A percentile compares a stretch with the other conserved stretches of the same genome.
Evolutionary conservation across 192 early-diverging fungal genomes (phyloP).

Genomic region (Entomortierella beljakovae): DNA sequence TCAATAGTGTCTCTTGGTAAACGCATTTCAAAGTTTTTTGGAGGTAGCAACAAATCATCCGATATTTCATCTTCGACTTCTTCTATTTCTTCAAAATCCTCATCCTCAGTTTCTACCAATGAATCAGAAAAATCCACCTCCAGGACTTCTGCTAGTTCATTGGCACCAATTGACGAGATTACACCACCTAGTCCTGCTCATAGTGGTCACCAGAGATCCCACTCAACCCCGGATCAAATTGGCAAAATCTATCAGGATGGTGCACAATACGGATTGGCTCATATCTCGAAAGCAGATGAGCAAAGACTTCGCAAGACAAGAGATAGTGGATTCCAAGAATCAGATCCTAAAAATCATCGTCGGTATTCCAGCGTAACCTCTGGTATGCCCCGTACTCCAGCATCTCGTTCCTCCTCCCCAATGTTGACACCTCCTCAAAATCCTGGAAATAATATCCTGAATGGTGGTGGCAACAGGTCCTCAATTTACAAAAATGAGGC

Average conservation of each 20-base stretch:
- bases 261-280: background rate
- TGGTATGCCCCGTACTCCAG: background rate
- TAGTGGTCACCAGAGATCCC: constrained; percentile 35
- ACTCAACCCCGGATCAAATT: constrained; percentile 36
- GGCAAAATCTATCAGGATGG: background rate
- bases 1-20: constrained; percentile 40
- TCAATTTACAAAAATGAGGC: constrained; percentile 8
- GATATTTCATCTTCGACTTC: background rate
- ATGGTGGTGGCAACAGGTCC: constrained; percentile 10
- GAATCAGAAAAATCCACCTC: constrained; percentile 2
- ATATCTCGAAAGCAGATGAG: constrained; percentile 13
- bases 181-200: constrained; percentile 9
- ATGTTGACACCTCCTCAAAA: background rate
- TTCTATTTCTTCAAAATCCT: background rate
- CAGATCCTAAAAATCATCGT: constrained; percentile 20
- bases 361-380: constrained; percentile 17
- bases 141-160: constrained; percentile 15
- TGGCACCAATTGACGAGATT: constrained; percentile 23
- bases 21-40: constrained; percentile 42
- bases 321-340: constrained; percentile 43
- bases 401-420: constrained; percentile 4
- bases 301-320: constrained; percentile 18
- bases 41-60: constrained; percentile 13
- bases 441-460: background rate
- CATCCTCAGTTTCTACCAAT: constrained; percentile 2